Conservation (phyloP, 2,329 filamentous ascomycete genomes). For the Alternaria infectoria region DNA sequence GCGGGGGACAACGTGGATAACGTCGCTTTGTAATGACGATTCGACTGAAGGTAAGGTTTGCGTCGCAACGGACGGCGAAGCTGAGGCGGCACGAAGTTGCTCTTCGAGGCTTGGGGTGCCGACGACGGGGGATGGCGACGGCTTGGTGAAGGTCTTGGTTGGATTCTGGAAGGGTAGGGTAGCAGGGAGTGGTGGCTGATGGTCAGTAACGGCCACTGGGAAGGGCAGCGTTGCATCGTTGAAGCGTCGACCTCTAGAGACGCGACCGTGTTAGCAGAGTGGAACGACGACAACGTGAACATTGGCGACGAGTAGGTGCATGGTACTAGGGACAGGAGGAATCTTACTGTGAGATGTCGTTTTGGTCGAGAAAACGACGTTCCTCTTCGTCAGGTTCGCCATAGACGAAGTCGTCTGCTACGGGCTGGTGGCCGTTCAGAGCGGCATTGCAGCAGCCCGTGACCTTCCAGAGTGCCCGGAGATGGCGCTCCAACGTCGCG, state of each 20-base stretch:
- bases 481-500: slow-evolving; percentile 69
- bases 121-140: slow-evolving; percentile 30
- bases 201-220: slow-evolving; percentile 32
- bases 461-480: slow-evolving; percentile 84
- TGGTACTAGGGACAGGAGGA: slow-evolving; percentile 6
- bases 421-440: slow-evolving; percentile 61
- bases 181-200: slow-evolving; percentile 32
- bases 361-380: slow-evolving; percentile 62
- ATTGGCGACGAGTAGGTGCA: slow-evolving; percentile 1
- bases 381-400: slow-evolving; percentile 60
- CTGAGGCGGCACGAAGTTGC: slow-evolving; percentile 43
- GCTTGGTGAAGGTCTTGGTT: slow-evolving; percentile 26
- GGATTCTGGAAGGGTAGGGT: slow-evolving; percentile 32
- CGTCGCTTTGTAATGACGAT: slow-evolving; percentile 20
- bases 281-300: slow-evolving; percentile 27
- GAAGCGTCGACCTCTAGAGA: slow-evolving; percentile 62
- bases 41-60: slow-evolving; percentile 32
- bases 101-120: slow-evolving; percentile 38
- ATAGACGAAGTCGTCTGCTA: slow-evolving; percentile 62
- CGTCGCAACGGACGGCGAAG: slow-evolving; percentile 39
- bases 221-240: slow-evolving; percentile 61
- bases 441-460: slow-evolving; percentile 59
- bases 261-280: slow-evolving; percentile 38
- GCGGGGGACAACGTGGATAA: slow-evolving; percentile 11
- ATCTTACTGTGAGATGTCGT: slow-evolving; percentile 64